phyloP scores from a whole-genome alignment of 331 rosid species.

The Acacia pycnantha region DNA sequence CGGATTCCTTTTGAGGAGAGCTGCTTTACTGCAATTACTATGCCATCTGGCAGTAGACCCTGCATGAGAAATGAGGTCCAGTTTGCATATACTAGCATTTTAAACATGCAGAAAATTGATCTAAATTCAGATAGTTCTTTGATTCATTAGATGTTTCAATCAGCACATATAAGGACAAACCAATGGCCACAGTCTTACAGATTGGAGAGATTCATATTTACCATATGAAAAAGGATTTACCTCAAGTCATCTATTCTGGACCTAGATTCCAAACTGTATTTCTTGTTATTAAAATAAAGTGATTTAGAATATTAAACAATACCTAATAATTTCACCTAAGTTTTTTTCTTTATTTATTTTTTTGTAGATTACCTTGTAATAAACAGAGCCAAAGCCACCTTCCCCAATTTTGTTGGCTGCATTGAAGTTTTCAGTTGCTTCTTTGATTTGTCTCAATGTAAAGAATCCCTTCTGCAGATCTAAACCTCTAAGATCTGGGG shows the following conservation, averaged over 20 bases:
- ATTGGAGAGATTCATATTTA: neutral
- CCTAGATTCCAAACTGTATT: neutral
- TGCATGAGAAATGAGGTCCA: no score
- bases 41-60: no score
- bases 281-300: slow-evolving; percentile 1
- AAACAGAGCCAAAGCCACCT: neutral
- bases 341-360: slow-evolving; percentile 28
- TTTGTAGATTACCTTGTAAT: no score
- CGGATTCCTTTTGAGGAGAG: no score
- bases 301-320: neutral
- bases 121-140: no score
- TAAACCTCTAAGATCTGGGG: no score
- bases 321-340: slow-evolving; percentile 36
- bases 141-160: no score
- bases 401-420: slow-evolving; percentile 4
- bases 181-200: neutral
- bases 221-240: neutral
- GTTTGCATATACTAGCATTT: no score
- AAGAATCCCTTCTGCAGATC: slow-evolving; percentile 83
- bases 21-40: no score
- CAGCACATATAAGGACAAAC: no score
- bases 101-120: no score
- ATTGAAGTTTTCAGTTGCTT: slow-evolving; percentile 48
- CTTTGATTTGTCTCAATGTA: slow-evolving; percentile 75
- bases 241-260: neutral